phyloP scores from a whole-genome alignment of 2,329 filamentous ascomycete genomes.

The Ophiobolus disseminans region DNA sequence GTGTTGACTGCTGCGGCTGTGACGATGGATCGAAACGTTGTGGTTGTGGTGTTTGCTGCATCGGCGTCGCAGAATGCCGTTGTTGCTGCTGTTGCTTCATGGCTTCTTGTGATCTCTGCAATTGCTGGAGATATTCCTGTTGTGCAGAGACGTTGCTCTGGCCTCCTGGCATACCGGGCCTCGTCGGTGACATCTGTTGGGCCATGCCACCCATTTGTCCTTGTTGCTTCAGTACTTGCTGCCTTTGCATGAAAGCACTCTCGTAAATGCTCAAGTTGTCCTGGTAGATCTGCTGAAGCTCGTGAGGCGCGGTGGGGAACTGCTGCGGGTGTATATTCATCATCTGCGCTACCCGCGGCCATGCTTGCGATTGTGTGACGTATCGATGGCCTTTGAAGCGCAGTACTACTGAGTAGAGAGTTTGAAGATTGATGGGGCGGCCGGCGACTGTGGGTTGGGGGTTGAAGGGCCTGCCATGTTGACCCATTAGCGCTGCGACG shows the following conservation, averaged over 20 bases:
- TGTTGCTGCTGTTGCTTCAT: constrained; percentile 46
- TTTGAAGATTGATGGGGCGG: constrained; percentile 74
- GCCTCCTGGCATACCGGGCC: constrained; percentile 36
- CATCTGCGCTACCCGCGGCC: constrained; percentile 72
- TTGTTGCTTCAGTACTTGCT: constrained; percentile 52
- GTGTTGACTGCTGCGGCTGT: constrained; percentile 49
- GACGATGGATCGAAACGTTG: constrained; percentile 39
- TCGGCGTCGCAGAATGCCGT: constrained; percentile 26
- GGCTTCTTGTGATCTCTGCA: constrained; percentile 50
- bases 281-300: constrained; percentile 76
- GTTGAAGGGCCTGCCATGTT: constrained; percentile 76
- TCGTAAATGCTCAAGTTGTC: constrained; percentile 80
- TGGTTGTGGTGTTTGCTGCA: constrained; percentile 29
- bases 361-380: constrained; percentile 72
- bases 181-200: constrained; percentile 47
- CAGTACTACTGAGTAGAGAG: constrained; percentile 78
- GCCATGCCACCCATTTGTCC: constrained; percentile 31
- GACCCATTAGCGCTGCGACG: constrained; percentile 77
- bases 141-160: constrained; percentile 59
- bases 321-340: constrained; percentile 52
- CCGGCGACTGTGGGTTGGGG: constrained; percentile 75
- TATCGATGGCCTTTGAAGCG: constrained; percentile 79
- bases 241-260: constrained; percentile 66
- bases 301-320: constrained; percentile 68
- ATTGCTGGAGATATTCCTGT: constrained; percentile 53